Percentiles rank a stretch among this genome's conserved stretches.
Evolutionary conservation across 179 eudicot genomes (phyloP).

Genomic region (Silene noctiflora): DNA sequence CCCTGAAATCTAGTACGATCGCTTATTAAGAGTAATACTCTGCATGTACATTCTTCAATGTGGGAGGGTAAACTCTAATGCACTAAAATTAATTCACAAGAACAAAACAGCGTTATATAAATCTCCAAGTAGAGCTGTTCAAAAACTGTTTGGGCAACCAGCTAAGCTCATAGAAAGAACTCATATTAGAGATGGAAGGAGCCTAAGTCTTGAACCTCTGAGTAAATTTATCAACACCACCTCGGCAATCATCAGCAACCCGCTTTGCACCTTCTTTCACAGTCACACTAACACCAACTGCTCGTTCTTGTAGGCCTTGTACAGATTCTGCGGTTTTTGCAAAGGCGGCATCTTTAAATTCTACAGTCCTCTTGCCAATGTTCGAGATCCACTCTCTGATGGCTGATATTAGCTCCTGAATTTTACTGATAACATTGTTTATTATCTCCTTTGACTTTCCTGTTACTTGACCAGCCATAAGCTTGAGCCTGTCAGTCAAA

Average conservation of each 20-base stretch:
- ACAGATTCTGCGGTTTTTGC: constrained; percentile 45
- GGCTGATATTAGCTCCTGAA: constrained; percentile 39
- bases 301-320: constrained; percentile 46
- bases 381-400: constrained; percentile 48
- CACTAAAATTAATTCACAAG: constrained; percentile 9
- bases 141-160: constrained; percentile 18
- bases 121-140: neutral
- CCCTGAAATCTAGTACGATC: neutral
- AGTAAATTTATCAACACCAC: constrained; percentile 68
- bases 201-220: constrained; percentile 68
- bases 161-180: neutral
- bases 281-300: constrained; percentile 41
- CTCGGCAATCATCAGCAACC: constrained; percentile 67
- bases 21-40: neutral
- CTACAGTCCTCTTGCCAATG: constrained; percentile 35
- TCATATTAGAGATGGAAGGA: neutral
- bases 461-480: constrained; percentile 52
- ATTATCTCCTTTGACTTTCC: constrained; percentile 63
- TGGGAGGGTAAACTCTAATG: constrained; percentile 3
- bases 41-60: constrained; percentile 15
- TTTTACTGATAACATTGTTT: constrained; percentile 45
- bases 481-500: constrained; percentile 68
- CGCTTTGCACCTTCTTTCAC: constrained; percentile 71
- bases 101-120: neutral
- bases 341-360: constrained; percentile 43